Evolutionary conservation across 2,329 filamentous ascomycete genomes (phyloP).

Genomic region (Fusarium haematococcum): DNA sequence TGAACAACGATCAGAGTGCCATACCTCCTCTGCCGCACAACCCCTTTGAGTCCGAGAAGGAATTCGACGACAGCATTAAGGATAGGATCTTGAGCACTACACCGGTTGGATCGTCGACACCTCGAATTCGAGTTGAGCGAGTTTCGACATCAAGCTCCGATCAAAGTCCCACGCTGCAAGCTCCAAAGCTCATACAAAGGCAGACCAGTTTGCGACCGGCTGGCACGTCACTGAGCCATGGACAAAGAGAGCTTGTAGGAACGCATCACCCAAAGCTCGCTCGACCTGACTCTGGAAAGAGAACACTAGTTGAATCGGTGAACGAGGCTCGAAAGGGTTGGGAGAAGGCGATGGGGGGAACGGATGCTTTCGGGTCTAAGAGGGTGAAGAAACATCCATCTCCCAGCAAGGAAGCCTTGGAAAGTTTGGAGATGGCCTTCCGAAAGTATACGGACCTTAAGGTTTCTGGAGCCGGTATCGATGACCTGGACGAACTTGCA

Average conservation of each 20-base stretch:
- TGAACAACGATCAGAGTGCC: not conserved
- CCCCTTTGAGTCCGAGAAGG: slow-evolving; percentile 53
- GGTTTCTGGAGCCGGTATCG: slow-evolving; percentile 15
- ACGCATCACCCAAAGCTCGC: not conserved
- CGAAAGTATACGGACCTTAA: slow-evolving; percentile 46
- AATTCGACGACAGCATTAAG: slow-evolving; percentile 53
- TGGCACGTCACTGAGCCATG: not conserved
- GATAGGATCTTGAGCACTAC: slow-evolving; percentile 52
- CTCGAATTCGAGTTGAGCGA: slow-evolving; percentile 44
- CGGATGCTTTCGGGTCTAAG: slow-evolving; percentile 12
- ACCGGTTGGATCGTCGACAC: slow-evolving; percentile 55
- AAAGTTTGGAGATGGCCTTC: slow-evolving; percentile 53
- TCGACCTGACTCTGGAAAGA: not conserved
- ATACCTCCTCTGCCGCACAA: slow-evolving; percentile 16
- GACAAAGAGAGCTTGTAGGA: not conserved
- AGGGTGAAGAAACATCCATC: slow-evolving; percentile 59
- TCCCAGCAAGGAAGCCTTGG: slow-evolving; percentile 56
- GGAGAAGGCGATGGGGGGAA: not conserved
- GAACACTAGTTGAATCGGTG: slow-evolving; percentile 14
- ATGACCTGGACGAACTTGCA: slow-evolving; percentile 49
- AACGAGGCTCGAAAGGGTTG: slow-evolving; percentile 15
- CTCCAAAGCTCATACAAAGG: slow-evolving; percentile 10
- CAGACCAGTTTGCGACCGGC: slow-evolving; percentile 2
- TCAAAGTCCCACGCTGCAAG: slow-evolving; percentile 21
- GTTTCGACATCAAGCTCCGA: slow-evolving; percentile 29